A percentile compares a stretch with the other conserved stretches of the same genome.
phyloP scores from a whole-genome alignment of 2,329 filamentous ascomycete species.

The Leptographium galeiforme region DNA sequence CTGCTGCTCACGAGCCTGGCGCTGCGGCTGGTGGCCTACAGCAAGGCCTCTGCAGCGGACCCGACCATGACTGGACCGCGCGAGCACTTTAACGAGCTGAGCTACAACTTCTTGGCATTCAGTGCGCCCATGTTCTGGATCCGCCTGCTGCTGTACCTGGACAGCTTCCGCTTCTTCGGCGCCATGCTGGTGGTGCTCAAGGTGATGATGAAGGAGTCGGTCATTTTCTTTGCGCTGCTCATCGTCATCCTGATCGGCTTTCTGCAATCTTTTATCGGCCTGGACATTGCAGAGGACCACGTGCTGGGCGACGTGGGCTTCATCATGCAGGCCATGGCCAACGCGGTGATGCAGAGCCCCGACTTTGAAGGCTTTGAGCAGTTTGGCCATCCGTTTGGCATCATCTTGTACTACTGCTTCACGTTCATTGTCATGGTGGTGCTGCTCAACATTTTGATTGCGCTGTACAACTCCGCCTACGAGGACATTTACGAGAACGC shows the following conservation, averaged over 20 bases:
- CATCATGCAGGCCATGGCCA: constrained; percentile 71
- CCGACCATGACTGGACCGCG: constrained; percentile 29
- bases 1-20: constrained; percentile 68
- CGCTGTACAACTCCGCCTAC: constrained; percentile 92
- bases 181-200: constrained; percentile 97
- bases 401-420: constrained; percentile 94
- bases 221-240: constrained; percentile 92
- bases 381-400: constrained; percentile 84
- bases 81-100: constrained; percentile 58
- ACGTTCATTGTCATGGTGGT: constrained; percentile 84
- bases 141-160: constrained; percentile 80
- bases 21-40: constrained; percentile 65
- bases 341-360: constrained; percentile 81
- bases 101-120: constrained; percentile 91
- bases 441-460: constrained; percentile 89
- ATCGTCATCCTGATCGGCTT: constrained; percentile 75
- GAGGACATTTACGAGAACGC: constrained; percentile 90
- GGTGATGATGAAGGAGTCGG: constrained; percentile 83
- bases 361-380: constrained; percentile 81
- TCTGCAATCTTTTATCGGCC: constrained; percentile 83
- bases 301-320: constrained; percentile 55
- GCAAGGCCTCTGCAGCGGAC: constrained; percentile 29
- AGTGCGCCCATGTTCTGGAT: constrained; percentile 95
- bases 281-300: constrained; percentile 70
- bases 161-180: constrained; percentile 89